Base-by-base conservation (phyloP, 306 rosid genomes). In the Begonia peltatifolia region DNA sequence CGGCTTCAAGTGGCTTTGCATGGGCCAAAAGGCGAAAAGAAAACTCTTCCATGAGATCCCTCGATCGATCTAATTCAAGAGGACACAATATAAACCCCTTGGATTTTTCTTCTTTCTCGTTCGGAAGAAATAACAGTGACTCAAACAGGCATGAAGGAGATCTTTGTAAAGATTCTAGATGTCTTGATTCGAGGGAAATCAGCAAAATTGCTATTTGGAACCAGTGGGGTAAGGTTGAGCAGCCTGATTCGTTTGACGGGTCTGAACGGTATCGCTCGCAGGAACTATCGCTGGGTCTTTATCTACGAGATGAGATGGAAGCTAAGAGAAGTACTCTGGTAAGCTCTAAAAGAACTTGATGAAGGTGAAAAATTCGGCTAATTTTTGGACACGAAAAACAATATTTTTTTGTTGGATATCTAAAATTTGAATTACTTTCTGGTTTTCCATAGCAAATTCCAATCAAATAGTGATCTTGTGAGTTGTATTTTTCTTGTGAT, bases 21-120 rank as follows among this genome's bases (percentile, higher is more conserved):
- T 92, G 99, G 99, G 96, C 94, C 1, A 92, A 78, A 76, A 82
- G 94, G 72, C 86, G 78, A 36, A 83, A 63, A 70, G 99, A 90
- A 12, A 92, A 83, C 22, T 16, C 75, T 46, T 62, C 79, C 11
- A 52, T 59, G 47, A 71, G 84, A 81, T 71, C 93, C 15, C 94
- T 83, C 62, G 63, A 65, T 42, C 76, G 96, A 50, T 79, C 99
- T 52, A 81, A 71, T 62, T 92, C 99, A 10, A 76, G 87, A 69
- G 96, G 99, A 57, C 70, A 83, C 57, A 60, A 83, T 58, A 75
- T 66, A 49, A 83, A 76, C 66, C 30, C 75, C 17, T 63, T 68
- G 60, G 96, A 87, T 58, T 60, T 72, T 63, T 65, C 80, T 12
- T 49, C 66, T 15, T 46, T 30, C 52, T 64, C 68, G 46, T 81